These are phyloP conservation scores for Herpotrichia juniperi DNA, from an alignment of 2,329 filamentous ascomycete genomes.

Conservation along the genomic window DNA sequence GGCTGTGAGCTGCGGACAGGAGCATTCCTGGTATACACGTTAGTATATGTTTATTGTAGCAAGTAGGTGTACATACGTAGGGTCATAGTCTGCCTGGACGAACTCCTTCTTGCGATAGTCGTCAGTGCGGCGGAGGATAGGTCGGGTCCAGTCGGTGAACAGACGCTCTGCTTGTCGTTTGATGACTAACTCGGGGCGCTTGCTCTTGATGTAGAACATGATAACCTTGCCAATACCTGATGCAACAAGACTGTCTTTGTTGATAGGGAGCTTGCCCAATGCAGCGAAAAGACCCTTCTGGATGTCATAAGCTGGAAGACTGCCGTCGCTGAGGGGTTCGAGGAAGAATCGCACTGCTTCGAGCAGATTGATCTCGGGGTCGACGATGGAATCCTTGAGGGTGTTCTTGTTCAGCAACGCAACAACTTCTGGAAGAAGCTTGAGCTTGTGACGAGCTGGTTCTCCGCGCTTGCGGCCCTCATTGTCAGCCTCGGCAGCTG, in stretches of 20 bases:
- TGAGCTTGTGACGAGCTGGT: slow-evolving; percentile 90
- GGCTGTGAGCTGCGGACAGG: slow-evolving; percentile 28
- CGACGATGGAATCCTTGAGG: slow-evolving; percentile 81
- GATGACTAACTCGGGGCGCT: slow-evolving; percentile 83
- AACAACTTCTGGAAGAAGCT: slow-evolving; percentile 89
- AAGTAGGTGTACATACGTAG: slow-evolving; percentile 48
- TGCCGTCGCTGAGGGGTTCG: slow-evolving; percentile 92
- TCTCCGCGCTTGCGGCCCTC: slow-evolving; percentile 77
- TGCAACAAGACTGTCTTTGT: slow-evolving; percentile 87
- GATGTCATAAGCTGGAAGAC: slow-evolving; percentile 94
- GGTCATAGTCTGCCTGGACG: slow-evolving; percentile 65
- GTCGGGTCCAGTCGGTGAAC: slow-evolving; percentile 94
- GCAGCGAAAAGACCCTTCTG: slow-evolving; percentile 91
- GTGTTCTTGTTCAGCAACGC: slow-evolving; percentile 88
- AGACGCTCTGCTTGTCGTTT: slow-evolving; percentile 92
- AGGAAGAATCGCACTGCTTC: slow-evolving; percentile 97
- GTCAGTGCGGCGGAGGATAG: slow-evolving; percentile 90
- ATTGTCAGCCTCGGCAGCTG: slow-evolving; percentile 86
- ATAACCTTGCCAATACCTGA: slow-evolving; percentile 96
- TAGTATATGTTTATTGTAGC: neutral
- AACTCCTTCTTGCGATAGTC: slow-evolving; percentile 90
- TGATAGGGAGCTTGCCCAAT: slow-evolving; percentile 80
- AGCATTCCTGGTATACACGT: slow-evolving; percentile 29
- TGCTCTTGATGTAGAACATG: slow-evolving; percentile 95
- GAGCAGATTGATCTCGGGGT: slow-evolving; percentile 93